Conservation (phyloP, 495 filamentous ascomycete genomes). For the Aspergillus cavernicola region DNA sequence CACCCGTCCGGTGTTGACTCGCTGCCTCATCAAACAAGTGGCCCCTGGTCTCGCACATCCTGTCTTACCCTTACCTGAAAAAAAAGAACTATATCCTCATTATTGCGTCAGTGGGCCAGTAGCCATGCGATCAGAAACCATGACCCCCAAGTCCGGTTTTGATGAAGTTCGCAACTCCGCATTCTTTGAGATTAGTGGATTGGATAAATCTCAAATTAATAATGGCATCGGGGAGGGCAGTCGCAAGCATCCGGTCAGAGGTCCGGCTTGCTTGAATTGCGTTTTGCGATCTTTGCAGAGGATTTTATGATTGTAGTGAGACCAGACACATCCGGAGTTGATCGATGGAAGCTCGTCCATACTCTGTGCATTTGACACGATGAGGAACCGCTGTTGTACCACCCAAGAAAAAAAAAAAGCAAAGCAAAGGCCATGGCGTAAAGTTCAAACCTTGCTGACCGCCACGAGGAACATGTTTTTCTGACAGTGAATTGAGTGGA, state of each 20-base stretch:
- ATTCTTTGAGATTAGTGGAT: not conserved
- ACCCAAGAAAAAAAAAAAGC: too few relatives aligned
- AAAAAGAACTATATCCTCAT: not conserved
- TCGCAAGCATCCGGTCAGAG: too few relatives aligned
- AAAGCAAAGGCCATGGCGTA: not conserved
- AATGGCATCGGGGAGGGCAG: too few relatives aligned
- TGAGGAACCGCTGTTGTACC: not conserved
- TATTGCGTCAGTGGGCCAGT: not conserved
- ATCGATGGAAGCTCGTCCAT: too few relatives aligned
- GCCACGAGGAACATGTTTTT: conserved; percentile 11
- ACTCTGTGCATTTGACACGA: not conserved
- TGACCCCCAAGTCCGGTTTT: not conserved
- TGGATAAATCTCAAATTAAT: too few relatives aligned
- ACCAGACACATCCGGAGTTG: not conserved
- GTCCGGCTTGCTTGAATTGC: not conserved
- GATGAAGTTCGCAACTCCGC: too few relatives aligned
- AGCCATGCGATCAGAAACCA: not conserved
- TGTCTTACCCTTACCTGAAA: not conserved
- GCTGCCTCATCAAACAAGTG: not conserved
- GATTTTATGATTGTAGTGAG: not conserved
- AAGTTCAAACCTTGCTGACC: not conserved
- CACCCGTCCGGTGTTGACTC: not conserved
- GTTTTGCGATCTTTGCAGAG: not conserved
- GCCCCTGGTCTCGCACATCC: not conserved
- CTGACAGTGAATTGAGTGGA: not conserved